These are phyloP conservation scores for Oenanthe javanica DNA, from an alignment of 140 eudicot species.

Conservation along the genomic window DNA sequence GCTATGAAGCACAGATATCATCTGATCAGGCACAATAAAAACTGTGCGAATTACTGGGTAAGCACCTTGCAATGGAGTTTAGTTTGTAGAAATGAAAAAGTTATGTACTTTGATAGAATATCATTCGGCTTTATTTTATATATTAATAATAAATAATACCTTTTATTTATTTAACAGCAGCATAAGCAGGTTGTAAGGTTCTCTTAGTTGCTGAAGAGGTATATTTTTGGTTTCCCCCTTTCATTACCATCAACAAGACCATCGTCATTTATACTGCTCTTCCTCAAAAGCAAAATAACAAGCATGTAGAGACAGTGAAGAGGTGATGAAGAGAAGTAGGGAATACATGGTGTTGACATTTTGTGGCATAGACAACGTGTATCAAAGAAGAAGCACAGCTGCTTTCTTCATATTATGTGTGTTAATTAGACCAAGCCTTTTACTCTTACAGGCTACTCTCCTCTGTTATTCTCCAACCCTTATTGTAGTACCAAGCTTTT, in stretches of 20 bases:
- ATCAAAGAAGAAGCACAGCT: neutral
- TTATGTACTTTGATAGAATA: neutral
- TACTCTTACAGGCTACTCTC: neutral
- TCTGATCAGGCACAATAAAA: constrained; percentile 29
- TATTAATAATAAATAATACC: neutral
- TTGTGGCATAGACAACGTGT: neutral
- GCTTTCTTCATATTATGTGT: neutral
- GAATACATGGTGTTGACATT: neutral
- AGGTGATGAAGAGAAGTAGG: neutral
- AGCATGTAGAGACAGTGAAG: neutral
- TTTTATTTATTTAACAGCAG: neutral
- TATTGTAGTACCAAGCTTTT: neutral
- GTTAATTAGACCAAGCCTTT: neutral
- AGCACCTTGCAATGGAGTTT: neutral
- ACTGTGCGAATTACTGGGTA: neutral
- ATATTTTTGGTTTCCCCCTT: neutral
- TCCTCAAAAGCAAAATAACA: neutral
- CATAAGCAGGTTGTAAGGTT: neutral
- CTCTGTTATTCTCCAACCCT: neutral
- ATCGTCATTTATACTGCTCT: neutral
- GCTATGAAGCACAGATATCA: constrained; percentile 44
- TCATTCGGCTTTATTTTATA: neutral
- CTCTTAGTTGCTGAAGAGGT: neutral
- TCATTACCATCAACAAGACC: neutral
- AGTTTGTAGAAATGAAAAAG: neutral